Evolutionary conservation across 441 rosid species (phyloP), one percentile per base, ranked within the genome.

Genomic region (Melastoma candidum): DNA sequence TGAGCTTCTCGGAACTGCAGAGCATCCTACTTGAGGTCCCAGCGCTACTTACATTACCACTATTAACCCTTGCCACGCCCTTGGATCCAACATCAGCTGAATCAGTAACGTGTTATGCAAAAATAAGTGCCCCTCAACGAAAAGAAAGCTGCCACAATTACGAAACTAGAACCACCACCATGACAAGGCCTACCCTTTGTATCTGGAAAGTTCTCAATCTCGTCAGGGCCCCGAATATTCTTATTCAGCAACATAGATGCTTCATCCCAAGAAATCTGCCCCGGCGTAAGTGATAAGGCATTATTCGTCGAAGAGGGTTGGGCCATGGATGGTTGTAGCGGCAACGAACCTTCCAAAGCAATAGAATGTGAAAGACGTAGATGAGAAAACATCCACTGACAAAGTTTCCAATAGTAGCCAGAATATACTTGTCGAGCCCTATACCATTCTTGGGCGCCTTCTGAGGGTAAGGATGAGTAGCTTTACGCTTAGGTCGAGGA

Each of bases 1-100:
- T 75, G 59, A 73, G 60, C 41, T 61, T 49, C 61, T 77, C 84
- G 11, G 82, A 63, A 58, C 65, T 60, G 24, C 76, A 72, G 11
- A 65, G 24, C 3, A 77, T 46, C 67, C 68, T 69, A 57, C 72
- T 59, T 59, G 74, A 66, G 67, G 73, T 79, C 61, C 67, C 83
- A 63, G 68, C 58, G 64, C 71, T 76, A 50, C 70, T 54, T 46
- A 70, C 68, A 43, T 67, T 54, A 60, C 75, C 75, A 72, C 65
- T 76, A 70, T 68, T 60, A 46, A 74, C 61, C 68, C 69, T 70
- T 52, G 77, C 26, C 49, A 68, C 13, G 49, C 81, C 82, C 74
- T 78, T 83, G 51, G 97, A 77, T 77, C 86, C 96, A 81, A 74
- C 62, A 81, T 72, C 90, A 87, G 80, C 96, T 84, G 96, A 83